Evolutionary conservation across 805 yeast species (phyloP).

Genomic region (Diddensiella transvaalensis): DNA sequence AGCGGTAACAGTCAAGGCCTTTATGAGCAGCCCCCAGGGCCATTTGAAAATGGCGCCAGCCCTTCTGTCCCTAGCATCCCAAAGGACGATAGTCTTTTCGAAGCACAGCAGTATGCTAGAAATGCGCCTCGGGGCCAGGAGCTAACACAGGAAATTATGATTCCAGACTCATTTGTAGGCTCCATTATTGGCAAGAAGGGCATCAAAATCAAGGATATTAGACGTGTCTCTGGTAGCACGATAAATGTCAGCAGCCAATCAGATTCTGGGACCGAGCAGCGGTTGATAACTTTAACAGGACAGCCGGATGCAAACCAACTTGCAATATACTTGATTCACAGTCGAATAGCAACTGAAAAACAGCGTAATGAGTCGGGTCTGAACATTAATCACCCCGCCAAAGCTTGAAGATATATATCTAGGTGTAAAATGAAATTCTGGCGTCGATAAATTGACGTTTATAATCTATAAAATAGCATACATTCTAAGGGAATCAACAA

Average conservation of each 20-base stretch:
- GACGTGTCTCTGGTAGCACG: conserved; percentile 67
- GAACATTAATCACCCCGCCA: background rate
- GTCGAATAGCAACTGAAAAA: conserved; percentile 65
- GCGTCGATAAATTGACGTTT: no score
- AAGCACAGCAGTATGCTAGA: conserved; percentile 17
- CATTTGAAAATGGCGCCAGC: background rate
- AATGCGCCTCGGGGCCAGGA: conserved; percentile 13
- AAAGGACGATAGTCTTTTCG: background rate
- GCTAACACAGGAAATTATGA: conserved; percentile 42
- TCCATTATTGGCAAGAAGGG: conserved; percentile 81
- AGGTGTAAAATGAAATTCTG: no score
- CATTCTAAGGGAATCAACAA: no score
- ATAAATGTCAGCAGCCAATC: conserved; percentile 50
- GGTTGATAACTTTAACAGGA: conserved; percentile 68
- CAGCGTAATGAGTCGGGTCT: conserved; percentile 29
- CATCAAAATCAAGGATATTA: conserved; percentile 66
- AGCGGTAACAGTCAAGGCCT: background rate
- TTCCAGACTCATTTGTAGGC: conserved; percentile 72
- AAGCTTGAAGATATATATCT: background rate
- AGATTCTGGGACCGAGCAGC: conserved; percentile 39
- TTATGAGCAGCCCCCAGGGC: background rate
- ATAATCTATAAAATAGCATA: no score
- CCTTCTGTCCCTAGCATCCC: conserved; percentile 1
- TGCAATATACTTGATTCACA: conserved; percentile 68
- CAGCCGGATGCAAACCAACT: conserved; percentile 62